Evolutionary conservation across 371 early-diverging fungal genomes (phyloP).

Genomic region (Fennellomyces sp.): DNA sequence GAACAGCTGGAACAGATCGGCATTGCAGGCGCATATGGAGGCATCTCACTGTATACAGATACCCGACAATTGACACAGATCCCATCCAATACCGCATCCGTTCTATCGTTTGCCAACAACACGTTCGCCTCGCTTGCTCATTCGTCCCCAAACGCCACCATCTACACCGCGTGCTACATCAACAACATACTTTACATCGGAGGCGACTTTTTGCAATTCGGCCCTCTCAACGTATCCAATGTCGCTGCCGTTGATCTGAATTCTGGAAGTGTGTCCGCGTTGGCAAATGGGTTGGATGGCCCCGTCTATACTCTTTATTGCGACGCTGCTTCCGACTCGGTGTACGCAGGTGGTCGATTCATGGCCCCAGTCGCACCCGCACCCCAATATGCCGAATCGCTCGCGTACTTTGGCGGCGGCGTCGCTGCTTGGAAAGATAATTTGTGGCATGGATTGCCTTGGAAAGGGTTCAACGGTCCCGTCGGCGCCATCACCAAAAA

Average conservation of each 20-base stretch:
- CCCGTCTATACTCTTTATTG: conserved; percentile 68
- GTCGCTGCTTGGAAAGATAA: conserved; percentile 56
- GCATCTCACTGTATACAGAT: conserved; percentile 45
- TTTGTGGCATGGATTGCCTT: conserved; percentile 54
- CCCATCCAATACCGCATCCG: conserved; percentile 32
- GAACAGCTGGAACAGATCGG: conserved; percentile 36
- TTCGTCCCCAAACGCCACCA: conserved; percentile 32
- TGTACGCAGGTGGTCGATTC: conserved; percentile 53
- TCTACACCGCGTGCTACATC: conserved; percentile 36
- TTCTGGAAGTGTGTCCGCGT: conserved; percentile 36
- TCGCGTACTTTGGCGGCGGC: conserved; percentile 57
- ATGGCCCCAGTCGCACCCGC: conserved; percentile 31
- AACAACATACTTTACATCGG: conserved; percentile 48
- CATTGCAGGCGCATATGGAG: conserved; percentile 44
- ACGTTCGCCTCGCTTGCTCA: conserved; percentile 40
- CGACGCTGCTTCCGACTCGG: conserved; percentile 43
- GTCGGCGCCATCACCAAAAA: conserved; percentile 32
- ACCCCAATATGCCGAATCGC: conserved; percentile 30
- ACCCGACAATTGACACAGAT: conserved; percentile 42
- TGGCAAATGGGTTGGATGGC: conserved; percentile 72
- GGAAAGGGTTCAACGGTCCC: conserved; percentile 67
- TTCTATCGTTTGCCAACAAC: conserved; percentile 32
- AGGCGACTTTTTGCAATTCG: conserved; percentile 47
- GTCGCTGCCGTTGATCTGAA: conserved; percentile 56
- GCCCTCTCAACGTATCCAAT: conserved; percentile 41